These are phyloP conservation scores for Backusella tuberculispora DNA, from an alignment of 192 early-diverging fungal genomes.

Conservation along the genomic window DNA sequence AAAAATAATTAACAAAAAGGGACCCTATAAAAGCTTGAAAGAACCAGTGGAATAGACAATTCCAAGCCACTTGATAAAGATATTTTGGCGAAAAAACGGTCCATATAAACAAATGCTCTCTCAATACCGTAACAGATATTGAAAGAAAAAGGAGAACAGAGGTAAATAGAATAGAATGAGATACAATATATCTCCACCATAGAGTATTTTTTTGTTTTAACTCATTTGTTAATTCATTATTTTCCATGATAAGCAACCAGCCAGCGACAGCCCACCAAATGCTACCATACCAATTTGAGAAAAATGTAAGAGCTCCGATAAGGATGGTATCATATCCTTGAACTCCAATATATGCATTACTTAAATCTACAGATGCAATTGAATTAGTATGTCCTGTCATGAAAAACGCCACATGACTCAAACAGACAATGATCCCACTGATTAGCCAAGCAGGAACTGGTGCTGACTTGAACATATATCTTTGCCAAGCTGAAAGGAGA, in stretches of 20 bases:
- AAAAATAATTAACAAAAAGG: slow-evolving; percentile 1
- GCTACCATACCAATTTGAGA: slow-evolving; percentile 73
- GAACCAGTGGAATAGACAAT: slow-evolving; percentile 45
- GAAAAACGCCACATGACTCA: slow-evolving; percentile 67
- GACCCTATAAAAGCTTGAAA: slow-evolving; percentile 41
- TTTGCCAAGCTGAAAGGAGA: slow-evolving; percentile 25
- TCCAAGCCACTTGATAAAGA: slow-evolving; percentile 77
- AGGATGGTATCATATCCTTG: slow-evolving; percentile 60
- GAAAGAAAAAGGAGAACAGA: slow-evolving; percentile 58
- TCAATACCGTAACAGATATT: slow-evolving; percentile 62
- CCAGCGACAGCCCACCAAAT: slow-evolving; percentile 68
- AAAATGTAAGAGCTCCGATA: slow-evolving; percentile 71
- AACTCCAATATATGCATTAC: slow-evolving; percentile 76
- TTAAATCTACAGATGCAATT: slow-evolving; percentile 77
- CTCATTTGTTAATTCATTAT: slow-evolving; percentile 12
- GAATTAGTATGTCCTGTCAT: slow-evolving; percentile 76
- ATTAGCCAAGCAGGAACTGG: slow-evolving; percentile 25
- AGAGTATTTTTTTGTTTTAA: not conserved
- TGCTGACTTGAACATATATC: not conserved
- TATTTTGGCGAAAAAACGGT: slow-evolving; percentile 85
- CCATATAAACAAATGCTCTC: slow-evolving; percentile 81
- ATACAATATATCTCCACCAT: slow-evolving; percentile 24
- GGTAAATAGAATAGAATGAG: slow-evolving; percentile 36
- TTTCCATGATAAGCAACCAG: slow-evolving; percentile 29
- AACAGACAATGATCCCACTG: slow-evolving; percentile 34